phyloP scores from a whole-genome alignment of 106 monocot genomes.

The Allium sativum region DNA sequence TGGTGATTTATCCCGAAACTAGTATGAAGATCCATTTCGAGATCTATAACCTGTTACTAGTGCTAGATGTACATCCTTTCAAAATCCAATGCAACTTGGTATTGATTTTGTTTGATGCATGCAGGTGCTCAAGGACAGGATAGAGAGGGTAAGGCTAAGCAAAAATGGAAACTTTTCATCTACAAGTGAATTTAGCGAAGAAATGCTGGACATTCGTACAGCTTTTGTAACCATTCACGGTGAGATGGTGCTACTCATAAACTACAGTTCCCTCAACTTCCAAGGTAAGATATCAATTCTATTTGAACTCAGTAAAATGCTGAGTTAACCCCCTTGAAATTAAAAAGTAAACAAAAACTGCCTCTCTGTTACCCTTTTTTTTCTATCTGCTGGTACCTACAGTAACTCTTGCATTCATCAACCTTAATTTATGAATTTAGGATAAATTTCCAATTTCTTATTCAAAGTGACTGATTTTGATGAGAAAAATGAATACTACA shows the following conservation, averaged over 20 bases:
- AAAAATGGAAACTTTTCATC: slow-evolving; percentile 37
- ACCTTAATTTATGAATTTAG: too few relatives aligned
- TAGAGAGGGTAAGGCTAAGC: slow-evolving; percentile 39
- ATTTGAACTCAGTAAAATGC: not conserved
- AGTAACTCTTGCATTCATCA: too few relatives aligned
- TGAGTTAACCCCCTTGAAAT: too few relatives aligned
- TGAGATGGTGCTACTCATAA: slow-evolving; percentile 94
- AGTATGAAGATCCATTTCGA: too few relatives aligned
- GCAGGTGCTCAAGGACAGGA: slow-evolving; percentile 87
- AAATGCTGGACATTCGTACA: slow-evolving; percentile 78
- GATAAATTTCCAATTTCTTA: too few relatives aligned
- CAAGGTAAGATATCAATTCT: slow-evolving; percentile 33
- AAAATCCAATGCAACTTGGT: too few relatives aligned
- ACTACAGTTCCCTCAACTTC: slow-evolving; percentile 95
- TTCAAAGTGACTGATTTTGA: too few relatives aligned
- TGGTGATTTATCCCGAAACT: too few relatives aligned
- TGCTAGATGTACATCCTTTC: too few relatives aligned
- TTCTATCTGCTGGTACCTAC: not conserved
- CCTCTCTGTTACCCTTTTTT: not conserved
- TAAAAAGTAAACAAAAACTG: not conserved
- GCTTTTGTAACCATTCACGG: slow-evolving; percentile 95
- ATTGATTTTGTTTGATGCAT: not conserved
- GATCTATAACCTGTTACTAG: too few relatives aligned
- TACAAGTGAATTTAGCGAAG: slow-evolving; percentile 53
- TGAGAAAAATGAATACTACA: too few relatives aligned